phyloP scores from a whole-genome alignment of 1,139 yeast genomes.

The Hyphopichia khmerensis region DNA sequence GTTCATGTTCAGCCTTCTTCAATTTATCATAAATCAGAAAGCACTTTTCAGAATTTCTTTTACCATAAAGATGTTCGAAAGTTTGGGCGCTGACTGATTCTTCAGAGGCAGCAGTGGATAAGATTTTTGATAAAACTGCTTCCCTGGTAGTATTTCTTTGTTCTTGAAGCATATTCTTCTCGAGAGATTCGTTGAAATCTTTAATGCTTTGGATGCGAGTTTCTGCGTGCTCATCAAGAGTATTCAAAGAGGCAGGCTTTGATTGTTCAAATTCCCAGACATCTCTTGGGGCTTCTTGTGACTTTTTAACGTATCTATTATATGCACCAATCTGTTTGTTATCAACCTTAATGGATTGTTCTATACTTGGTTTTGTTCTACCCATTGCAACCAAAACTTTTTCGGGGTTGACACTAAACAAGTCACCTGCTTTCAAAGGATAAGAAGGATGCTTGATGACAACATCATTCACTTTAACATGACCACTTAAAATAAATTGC shows the following conservation, averaged over 20 bases:
- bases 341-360: slow-evolving; percentile 65
- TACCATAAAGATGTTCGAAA: slow-evolving; percentile 21
- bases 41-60: slow-evolving; percentile 29
- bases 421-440: slow-evolving; percentile 79
- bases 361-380: slow-evolving; percentile 72
- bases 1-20: slow-evolving; percentile 24
- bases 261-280: slow-evolving; percentile 56
- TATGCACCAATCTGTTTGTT: slow-evolving; percentile 69
- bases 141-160: slow-evolving; percentile 47
- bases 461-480: slow-evolving; percentile 84
- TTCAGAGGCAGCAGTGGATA: slow-evolving; percentile 27
- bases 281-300: slow-evolving; percentile 56
- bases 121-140: slow-evolving; percentile 43
- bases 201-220: slow-evolving; percentile 18
- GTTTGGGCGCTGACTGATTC: slow-evolving; percentile 18
- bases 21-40: slow-evolving; percentile 28
- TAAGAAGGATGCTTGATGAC: slow-evolving; percentile 77
- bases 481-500: slow-evolving; percentile 78
- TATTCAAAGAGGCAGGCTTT: slow-evolving; percentile 41
- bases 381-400: slow-evolving; percentile 87
- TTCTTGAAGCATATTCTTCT: slow-evolving; percentile 30
- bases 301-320: slow-evolving; percentile 67
- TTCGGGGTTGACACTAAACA: slow-evolving; percentile 82
- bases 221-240: slow-evolving; percentile 19
- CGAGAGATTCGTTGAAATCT: slow-evolving; percentile 25